Base-by-base conservation (phyloP, 1,284 basidiomycete species). In the Sanghuangporus sanghuang region DNA sequence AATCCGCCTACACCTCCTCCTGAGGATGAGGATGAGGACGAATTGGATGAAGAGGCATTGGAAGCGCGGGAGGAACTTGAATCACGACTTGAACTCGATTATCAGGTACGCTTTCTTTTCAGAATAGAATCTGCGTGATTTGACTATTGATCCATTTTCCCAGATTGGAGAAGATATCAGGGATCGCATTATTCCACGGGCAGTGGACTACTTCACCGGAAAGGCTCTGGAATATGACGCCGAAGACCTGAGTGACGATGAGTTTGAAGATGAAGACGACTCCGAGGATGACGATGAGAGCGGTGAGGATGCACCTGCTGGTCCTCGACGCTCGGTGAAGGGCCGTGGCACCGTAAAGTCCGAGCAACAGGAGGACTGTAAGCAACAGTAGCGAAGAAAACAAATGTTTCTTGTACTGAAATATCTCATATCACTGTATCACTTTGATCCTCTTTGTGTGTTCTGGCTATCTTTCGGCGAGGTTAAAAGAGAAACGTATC, bases 161-260 rank as follows among this genome's bases (percentile, higher is more conserved):
- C 35, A 54, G 53, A 92, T 98, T 71, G 96, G 96, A 59, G 96
- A 98, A 81, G 96, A 99, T 77, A 81, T 99, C 72, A 98, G 98
- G 81, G 96, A 98, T 77, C 64, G 95, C 91, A 86, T 98, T 74
- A 93, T 98, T 68, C 95, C 96, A 58, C 92, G 92, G 68, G 96
- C 96, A 21, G 82, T 98, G 68, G 96, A 95, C 76, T 95, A 90
- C 80, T 98, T 98, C 78, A 98, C 96, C 18, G 96, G 96, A 72
- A 96, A 97, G 79, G 95, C 95, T 18, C 85, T 98, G 60, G 87
- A 93, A 71, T 95, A 90, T 73, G 96, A 97, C 69, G 83, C 87
- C 68, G 73, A 89, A 66, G 90, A 87, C 5, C 87, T 90, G 0
- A 88, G 90, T 6, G 86, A 85, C 0, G 84, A 87, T 16, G 86